Conservation (phyloP, 306 rosid genomes). For the Prunus dulcis region DNA sequence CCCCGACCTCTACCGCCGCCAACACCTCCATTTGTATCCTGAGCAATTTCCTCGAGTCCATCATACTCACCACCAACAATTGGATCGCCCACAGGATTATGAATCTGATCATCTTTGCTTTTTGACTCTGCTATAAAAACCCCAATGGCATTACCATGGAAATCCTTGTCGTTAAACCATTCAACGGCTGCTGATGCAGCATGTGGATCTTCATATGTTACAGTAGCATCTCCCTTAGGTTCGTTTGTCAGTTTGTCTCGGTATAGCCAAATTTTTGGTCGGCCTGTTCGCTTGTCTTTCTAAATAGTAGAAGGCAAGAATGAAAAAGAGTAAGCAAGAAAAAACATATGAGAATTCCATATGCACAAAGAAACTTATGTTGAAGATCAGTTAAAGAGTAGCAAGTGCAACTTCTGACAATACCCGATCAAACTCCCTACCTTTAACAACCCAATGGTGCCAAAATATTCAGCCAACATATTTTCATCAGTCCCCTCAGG, state of each 20-base stretch:
- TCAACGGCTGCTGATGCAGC: slow-evolving; percentile 96
- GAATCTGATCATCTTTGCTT: slow-evolving; percentile 68
- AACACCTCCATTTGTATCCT: slow-evolving; percentile 49
- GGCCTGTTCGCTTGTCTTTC: slow-evolving; percentile 97
- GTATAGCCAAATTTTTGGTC: slow-evolving; percentile 88
- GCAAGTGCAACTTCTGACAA: slow-evolving; percentile 5
- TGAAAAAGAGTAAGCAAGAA: not conserved
- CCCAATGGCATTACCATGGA: slow-evolving; percentile 84
- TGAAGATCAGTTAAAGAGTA: not conserved
- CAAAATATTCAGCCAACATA: slow-evolving; percentile 89
- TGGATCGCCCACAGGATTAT: slow-evolving; percentile 49
- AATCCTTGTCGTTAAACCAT: slow-evolving; percentile 93
- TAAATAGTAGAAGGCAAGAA: slow-evolving; percentile 27
- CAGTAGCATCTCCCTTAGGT: slow-evolving; percentile 98
- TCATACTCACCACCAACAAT: slow-evolving; percentile 37
- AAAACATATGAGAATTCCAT: not conserved
- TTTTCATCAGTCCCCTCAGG: slow-evolving; percentile 83
- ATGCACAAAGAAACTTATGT: not conserved
- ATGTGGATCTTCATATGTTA: slow-evolving; percentile 96
- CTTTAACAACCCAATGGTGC: slow-evolving; percentile 90
- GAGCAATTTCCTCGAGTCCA: slow-evolving; percentile 50
- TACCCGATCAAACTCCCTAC: slow-evolving; percentile 43
- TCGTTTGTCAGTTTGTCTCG: slow-evolving; percentile 85
- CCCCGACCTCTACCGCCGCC: slow-evolving; percentile 73
- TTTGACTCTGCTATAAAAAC: slow-evolving; percentile 92